Base-by-base conservation (phyloP, 257 asterid species). In the Nicotiana tabacum region DNA sequence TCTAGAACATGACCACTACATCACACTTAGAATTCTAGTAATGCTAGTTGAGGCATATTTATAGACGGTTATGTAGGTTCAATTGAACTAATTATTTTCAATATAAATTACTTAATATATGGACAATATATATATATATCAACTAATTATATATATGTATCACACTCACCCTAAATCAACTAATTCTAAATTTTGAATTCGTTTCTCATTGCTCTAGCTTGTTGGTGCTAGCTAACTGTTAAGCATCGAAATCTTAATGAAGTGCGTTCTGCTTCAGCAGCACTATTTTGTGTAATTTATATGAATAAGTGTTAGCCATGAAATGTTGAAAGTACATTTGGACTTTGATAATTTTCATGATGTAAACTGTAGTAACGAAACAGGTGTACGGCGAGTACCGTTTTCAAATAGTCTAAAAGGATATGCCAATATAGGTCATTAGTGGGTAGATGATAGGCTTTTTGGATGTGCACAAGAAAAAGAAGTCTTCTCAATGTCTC, bases 231-330 rank as follows among this genome's bases (percentile, higher is more conserved):
- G 43, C 43, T 37, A 39, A 39, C 2, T 39, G 46, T 7, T 39
- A 2, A 1, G 16, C 9, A 51, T 27, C 53, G 29, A 76, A 76
- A 76, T 76, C 43, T 33, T 7, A 48, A 76, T 76, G 80, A 51
- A 76, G 27, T 51, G 64, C 21, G 64, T 76, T 76, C 43, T 76
- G 80, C 15, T 64, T 76, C 80, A 76, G 80, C 80, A 76, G 53
- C 60, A 76, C 80, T 24, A 76, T 7, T 3, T 15, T 48, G 4
- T 48, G 16, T 48, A 74, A 61, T 74, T 39, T 1, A 74, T 12
- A 74, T 74, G 62, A 46, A 48, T 18, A 55, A 18, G n/a, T 70
- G 3, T 18, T 74, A 9, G 16, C 80, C 80, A 76, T 76, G 43
- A 76, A 48, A 76, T 76, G 62, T 76, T 48, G 80, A 51, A 74